phyloP scores from a whole-genome alignment of 1,284 basidiomycete species.

The Singerocomus inundabilis region DNA sequence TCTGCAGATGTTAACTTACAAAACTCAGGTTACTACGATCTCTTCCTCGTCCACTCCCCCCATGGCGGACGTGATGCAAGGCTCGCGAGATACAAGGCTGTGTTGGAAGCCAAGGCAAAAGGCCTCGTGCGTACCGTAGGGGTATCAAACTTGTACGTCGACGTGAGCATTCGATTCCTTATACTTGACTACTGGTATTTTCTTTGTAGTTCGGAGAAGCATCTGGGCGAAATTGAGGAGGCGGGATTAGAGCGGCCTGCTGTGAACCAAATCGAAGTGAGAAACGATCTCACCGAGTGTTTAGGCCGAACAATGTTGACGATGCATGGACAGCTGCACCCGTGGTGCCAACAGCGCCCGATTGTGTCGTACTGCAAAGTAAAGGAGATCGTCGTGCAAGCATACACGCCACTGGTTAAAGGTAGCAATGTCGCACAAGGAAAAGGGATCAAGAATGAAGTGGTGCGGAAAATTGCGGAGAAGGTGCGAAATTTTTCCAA shows the following conservation, averaged over 20 bases:
- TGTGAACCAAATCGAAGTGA: constrained; percentile 53
- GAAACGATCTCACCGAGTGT: not conserved
- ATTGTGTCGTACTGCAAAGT: constrained; percentile 50
- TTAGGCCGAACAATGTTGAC: not conserved
- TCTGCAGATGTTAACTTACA: not conserved
- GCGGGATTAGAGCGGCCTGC: constrained; percentile 42
- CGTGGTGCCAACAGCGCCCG: constrained; percentile 52
- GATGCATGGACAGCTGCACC: constrained; percentile 40
- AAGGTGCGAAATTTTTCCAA: constrained; percentile 28
- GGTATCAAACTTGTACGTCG: constrained; percentile 60
- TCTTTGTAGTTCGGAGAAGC: constrained; percentile 30
- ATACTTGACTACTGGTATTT: not conserved
- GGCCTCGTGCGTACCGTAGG: constrained; percentile 58
- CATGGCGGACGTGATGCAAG: constrained; percentile 43
- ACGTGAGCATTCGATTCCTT: not conserved
- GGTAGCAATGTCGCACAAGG: constrained; percentile 28
- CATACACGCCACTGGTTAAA: constrained; percentile 49
- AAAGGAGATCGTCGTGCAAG: constrained; percentile 49
- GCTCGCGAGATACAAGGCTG: constrained; percentile 44
- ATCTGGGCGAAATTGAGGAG: constrained; percentile 45
- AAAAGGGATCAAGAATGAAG: constrained; percentile 37
- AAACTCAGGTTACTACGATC: constrained; percentile 51
- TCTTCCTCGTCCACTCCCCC: constrained; percentile 60
- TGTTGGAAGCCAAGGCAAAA: constrained; percentile 43
- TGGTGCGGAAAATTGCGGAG: constrained; percentile 38